Evolutionary conservation across 148 eudicot species (phyloP), one percentile per base, ranked within the genome.

Genomic region (Suaeda aralocaspica): DNA sequence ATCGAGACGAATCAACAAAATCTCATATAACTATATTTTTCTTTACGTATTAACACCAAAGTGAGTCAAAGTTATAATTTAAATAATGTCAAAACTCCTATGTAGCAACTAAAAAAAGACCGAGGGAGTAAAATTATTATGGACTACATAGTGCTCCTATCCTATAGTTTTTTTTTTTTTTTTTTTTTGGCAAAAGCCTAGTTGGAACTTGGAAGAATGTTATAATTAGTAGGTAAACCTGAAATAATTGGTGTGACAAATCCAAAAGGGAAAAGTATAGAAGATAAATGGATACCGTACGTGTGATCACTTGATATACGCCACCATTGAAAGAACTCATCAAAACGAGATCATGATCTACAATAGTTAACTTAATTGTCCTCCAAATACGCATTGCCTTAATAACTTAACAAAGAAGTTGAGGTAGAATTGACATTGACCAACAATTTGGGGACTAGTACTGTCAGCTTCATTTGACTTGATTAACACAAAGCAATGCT

Each of bases 381-480:
- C 66, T 62, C 48, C 9, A 39, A 4, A 36, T 10, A 9, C 1
- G n/a, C 31, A 8, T 18, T 8, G 22, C 30, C 41, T 33, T 29
- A 5, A 2, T 0, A 50, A 3, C 3, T 59, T 19, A 62, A 21
- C 44, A 28, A 31, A 67, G 10, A 51, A 21, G 41, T 4, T 3
- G 5, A 67, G 70, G 30, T 53, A 51, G 12, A 52, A 14, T 33
- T 2, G 71, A n/a, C 11, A 36, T 68, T 68, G 33, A 34, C 4
- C 5, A 22, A 5, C n/a, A 19, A 5, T 68, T 68, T 51, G 21
- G 51, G 59, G 51, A 55, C 63, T 19, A 49, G 53, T 19, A 59
- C 29, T 70, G 73, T 70, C 66, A 70, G 59, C 66, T 70, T 55
- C 25, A 9, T 59, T 70, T 70, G 66, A 70, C 73, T 44, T 30